Evolutionary conservation across 345 rosid species (phyloP).

Genomic region (Orychophragmus violaceus): DNA sequence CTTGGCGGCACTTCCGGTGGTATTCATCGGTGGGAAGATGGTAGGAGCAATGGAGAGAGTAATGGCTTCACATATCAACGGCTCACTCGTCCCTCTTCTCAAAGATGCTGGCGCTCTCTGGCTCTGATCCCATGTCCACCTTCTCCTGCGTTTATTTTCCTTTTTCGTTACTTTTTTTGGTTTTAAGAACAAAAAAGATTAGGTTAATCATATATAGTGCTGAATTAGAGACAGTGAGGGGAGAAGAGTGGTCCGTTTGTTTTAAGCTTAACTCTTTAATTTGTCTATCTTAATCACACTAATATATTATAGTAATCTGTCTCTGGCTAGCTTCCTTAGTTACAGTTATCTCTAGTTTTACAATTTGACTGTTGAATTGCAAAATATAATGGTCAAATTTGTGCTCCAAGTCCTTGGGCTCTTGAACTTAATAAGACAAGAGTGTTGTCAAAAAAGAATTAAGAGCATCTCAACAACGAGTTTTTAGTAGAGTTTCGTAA

Average conservation of each 20-base stretch:
- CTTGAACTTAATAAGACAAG: too few relatives aligned
- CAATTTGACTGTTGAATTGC: background rate
- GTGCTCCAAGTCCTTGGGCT: too few relatives aligned
- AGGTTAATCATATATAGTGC: constrained; percentile 13
- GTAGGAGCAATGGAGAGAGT: constrained; percentile 84
- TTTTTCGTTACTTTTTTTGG: background rate
- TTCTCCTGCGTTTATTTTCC: background rate
- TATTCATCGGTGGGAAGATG: constrained; percentile 80
- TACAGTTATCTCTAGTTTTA: background rate
- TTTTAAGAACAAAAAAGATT: background rate
- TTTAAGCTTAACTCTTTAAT: constrained; percentile 25
- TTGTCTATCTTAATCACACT: constrained; percentile 14
- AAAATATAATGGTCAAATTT: background rate
- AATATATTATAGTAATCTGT: background rate
- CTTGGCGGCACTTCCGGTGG: constrained; percentile 42
- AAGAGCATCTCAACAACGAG: too few relatives aligned
- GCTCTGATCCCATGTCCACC: constrained; percentile 43
- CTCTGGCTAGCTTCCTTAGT: background rate
- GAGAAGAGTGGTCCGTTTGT: constrained; percentile 29
- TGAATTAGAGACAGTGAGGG: constrained; percentile 14
- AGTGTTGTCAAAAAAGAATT: too few relatives aligned
- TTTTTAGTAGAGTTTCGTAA: too few relatives aligned
- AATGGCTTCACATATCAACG: constrained; percentile 89
- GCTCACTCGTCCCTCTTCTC: constrained; percentile 78
- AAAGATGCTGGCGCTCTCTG: constrained; percentile 95